Base-by-base conservation (phyloP, 2,329 filamentous ascomycete species). In the Claviceps cyperi region DNA sequence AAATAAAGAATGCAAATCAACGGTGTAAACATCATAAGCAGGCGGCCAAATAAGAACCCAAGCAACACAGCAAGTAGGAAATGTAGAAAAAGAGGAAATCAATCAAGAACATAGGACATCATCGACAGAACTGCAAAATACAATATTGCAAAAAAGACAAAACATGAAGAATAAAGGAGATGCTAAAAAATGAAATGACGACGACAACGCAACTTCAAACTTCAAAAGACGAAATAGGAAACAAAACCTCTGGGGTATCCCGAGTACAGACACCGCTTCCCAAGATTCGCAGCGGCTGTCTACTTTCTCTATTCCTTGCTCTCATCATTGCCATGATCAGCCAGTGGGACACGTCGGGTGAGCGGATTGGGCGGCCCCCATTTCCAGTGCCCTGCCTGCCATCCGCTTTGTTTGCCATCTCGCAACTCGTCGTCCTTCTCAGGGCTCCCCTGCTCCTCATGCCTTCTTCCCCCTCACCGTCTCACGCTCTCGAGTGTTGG, bases 171-270 rank as follows among this genome's bases (percentile, higher is more conserved):
- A 22, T 4, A 49, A n/a, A 47, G 48, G 28, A 21, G 17, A 43
- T 24, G 6, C 11, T 14, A 22, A 21, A 35, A 46, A 47, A 35
- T 32, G 28, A 32, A 8, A 17, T 17, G 28, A 32, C 28, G 28
- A 32, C 28, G 9, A 32, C 9, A 32, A 28, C 24, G 24, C 24
- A 28, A 28, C 24, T 9, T 28, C 24, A 3, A 32, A 32, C 28
- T 11, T 32, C 28, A 32, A 32, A 32, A 32, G 9, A 32, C 4
- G 28, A 2, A 46, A 46, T 38, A 47, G 46, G 36, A 46, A 48
- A 41, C 22, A 35, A 43, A 43, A 43, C 28, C 43, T 39, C 47
- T 48, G 47, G 47, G 47, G 47, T 48, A 48, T 48, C 47, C 47
- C 43, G 28, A 35, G 47, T 43, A 48, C 47, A 43, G 47, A 41